Percentiles rank a stretch among this genome's conserved stretches.
These are phyloP conservation scores for Volvox africanus DNA, from an alignment of 139 green algal genomes.

Conservation along the genomic window DNA sequence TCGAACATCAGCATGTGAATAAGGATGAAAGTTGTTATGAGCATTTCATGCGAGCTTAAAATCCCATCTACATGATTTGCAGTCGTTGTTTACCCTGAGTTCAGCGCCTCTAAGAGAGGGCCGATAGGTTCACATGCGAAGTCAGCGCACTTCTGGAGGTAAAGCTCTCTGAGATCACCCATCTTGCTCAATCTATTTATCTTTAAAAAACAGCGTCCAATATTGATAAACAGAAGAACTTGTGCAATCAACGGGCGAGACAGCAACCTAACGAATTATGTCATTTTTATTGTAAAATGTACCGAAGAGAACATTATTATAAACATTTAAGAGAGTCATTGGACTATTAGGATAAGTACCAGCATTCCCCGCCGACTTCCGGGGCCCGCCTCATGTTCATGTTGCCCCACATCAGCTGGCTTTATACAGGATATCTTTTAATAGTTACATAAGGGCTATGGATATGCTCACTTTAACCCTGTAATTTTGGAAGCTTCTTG, in stretches of 20 bases:
- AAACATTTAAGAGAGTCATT: too few relatives aligned
- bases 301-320: too few relatives aligned
- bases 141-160: slow-evolving; percentile 53
- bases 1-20: neutral
- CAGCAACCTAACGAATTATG: too few relatives aligned
- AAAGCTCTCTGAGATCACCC: slow-evolving; percentile 30
- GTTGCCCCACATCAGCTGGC: neutral
- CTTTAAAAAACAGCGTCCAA: too few relatives aligned
- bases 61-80: too few relatives aligned
- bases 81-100: neutral
- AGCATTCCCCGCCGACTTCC: too few relatives aligned
- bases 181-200: neutral
- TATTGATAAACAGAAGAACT: too few relatives aligned
- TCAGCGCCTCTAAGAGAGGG: slow-evolving; percentile 6
- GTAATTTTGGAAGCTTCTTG: neutral
- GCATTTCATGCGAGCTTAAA: too few relatives aligned
- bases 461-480: neutral
- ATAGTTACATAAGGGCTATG: neutral
- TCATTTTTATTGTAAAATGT: too few relatives aligned
- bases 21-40: too few relatives aligned
- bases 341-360: too few relatives aligned
- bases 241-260: too few relatives aligned
- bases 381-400: neutral
- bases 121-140: slow-evolving; percentile 49
- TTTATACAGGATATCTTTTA: neutral